Base-by-base conservation (phyloP, 2,329 filamentous ascomycete genomes). In the Claviceps sp. region DNA sequence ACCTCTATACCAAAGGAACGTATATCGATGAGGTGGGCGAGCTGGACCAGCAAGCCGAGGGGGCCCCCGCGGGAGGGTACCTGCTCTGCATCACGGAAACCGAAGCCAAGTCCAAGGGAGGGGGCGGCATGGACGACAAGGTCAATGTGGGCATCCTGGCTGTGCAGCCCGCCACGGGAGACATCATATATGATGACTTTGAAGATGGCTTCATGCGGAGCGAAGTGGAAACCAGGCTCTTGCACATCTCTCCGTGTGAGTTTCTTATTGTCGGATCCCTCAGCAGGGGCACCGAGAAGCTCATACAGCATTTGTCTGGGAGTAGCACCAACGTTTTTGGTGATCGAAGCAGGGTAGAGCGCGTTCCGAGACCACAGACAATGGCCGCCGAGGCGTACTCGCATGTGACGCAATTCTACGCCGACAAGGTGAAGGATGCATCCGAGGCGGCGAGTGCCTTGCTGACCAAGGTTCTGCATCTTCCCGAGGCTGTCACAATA, bases 171-270 rank as follows among this genome's bases (percentile, higher is more conserved):
- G 87, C 89, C 1, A 98, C 93, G 0, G 93, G 93, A 52, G 91
- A 97, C 65, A 89, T 98, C 60, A 85, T 97, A 52, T 94, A 96
- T 61, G 93, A 98, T 62, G 83, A 85, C 54, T 98, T 98, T 60
- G 89, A 97, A 60, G 93, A 98, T 62, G 89, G 91, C 2, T 97
- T 97, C 69, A 95, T 98, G 91, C 78, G 93, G 48, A 89, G 85
- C 61, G 93, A 98, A 65, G 86, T 98, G 37, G 93, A 98, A 70
- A 98, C 93, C 0, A 76, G 93, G n/a, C 72, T 98, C 26, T 72
- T 98, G 34, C 93, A 98, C 65, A 95, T 98, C 58, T 89, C 91
- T 0, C 93, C 93, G 0, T 95, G 90, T 68, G 93, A 98, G 66
- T 89, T 98, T 55, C 75, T 98, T 36, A 85, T 98, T 45, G 88